These are phyloP conservation scores for Ascochyta viciae-villosae DNA, from an alignment of 2,329 filamentous ascomycete species.

Conservation along the genomic window DNA sequence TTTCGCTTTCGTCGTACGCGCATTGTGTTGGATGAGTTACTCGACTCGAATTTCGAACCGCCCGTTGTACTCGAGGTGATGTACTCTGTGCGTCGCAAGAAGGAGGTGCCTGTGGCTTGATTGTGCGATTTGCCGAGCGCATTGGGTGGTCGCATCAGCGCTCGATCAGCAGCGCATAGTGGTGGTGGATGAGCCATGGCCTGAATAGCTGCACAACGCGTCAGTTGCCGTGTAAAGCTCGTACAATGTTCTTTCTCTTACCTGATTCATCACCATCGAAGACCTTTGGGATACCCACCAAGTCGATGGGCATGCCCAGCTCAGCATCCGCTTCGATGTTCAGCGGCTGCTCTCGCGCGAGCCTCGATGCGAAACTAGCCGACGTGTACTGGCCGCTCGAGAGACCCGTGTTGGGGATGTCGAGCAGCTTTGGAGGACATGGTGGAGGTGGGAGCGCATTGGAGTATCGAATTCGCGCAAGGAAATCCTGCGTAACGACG, in stretches of 20 bases:
- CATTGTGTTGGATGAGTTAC: conserved; percentile 56
- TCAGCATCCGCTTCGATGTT: conserved; percentile 98
- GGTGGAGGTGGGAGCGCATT: conserved; percentile 95
- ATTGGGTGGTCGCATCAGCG: conserved; percentile 81
- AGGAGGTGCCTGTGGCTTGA: conserved; percentile 81
- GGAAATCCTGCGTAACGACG: conserved; percentile 88
- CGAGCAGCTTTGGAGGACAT: conserved; percentile 93
- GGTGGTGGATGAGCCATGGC: conserved; percentile 73
- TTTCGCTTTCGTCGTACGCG: conserved; percentile 50
- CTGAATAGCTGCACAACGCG: conserved; percentile 72
- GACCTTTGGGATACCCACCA: conserved; percentile 92
- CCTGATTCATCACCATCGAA: conserved; percentile 95
- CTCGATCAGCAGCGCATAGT: conserved; percentile 82
- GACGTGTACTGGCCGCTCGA: conserved; percentile 87
- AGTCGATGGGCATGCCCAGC: conserved; percentile 94
- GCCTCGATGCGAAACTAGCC: conserved; percentile 84
- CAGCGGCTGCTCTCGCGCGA: conserved; percentile 88
- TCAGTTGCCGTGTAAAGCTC: conserved; percentile 28
- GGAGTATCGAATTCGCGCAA: conserved; percentile 92
- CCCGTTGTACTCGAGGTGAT: conserved; percentile 66
- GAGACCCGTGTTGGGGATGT: conserved; percentile 93
- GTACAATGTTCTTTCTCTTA: conserved; percentile 53
- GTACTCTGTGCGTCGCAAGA: conserved; percentile 95
- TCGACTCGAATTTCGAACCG: conserved; percentile 58
- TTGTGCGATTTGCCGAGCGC: conserved; percentile 84